These are phyloP conservation scores for Cyamopsis tetragonoloba DNA, from an alignment of 306 rosid genomes.

Conservation along the genomic window DNA sequence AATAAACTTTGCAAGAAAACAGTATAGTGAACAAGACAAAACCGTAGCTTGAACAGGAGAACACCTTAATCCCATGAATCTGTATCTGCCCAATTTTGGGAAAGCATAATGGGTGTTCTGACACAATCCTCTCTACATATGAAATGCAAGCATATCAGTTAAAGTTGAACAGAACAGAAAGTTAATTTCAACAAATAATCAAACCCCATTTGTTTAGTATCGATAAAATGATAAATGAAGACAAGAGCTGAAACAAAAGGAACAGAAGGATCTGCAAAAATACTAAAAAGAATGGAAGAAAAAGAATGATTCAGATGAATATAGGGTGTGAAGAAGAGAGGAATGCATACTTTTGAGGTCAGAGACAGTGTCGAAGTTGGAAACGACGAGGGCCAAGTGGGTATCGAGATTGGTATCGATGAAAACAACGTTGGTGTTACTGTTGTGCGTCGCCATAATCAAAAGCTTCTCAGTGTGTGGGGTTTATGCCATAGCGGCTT, in stretches of 20 bases:
- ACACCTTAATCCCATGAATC: constrained; percentile 42
- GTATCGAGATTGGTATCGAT: constrained; percentile 70
- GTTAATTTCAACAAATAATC: neutral
- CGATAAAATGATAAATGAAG: neutral
- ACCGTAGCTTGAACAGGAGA: neutral
- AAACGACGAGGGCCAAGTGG: constrained; percentile 53
- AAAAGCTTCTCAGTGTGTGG: neutral
- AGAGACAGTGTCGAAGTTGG: constrained; percentile 44
- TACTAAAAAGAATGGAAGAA: neutral
- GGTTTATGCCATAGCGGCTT: neutral
- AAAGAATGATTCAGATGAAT: too few species aligned
- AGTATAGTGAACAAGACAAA: neutral
- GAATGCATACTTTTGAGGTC: constrained; percentile 77
- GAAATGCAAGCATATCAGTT: neutral
- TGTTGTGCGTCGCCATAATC: neutral
- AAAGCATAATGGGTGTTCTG: constrained; percentile 33
- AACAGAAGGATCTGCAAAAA: neutral
- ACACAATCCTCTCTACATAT: constrained; percentile 23
- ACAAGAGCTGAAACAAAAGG: neutral
- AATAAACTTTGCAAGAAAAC: neutral
- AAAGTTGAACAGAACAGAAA: neutral
- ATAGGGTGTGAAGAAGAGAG: too few species aligned
- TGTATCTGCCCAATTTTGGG: constrained; percentile 38
- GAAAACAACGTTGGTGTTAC: constrained; percentile 43
- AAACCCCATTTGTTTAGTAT: neutral